Evolutionary conservation across 192 early-diverging fungal genomes (phyloP).

Genomic region (Cladochytrium replicatum): DNA sequence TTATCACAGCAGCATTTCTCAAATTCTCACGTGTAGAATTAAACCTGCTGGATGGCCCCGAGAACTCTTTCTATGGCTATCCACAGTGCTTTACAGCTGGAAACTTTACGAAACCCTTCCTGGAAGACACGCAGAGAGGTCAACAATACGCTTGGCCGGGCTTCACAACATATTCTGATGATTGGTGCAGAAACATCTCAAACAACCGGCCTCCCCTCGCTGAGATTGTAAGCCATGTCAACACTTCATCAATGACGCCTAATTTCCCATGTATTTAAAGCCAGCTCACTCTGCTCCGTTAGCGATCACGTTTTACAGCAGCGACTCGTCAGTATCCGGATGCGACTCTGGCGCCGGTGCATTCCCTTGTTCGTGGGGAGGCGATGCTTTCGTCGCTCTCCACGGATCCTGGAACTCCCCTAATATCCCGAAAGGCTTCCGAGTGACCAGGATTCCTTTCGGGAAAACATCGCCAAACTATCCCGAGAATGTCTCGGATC

Average conservation of each 20-base stretch:
- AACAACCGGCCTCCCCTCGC: conserved; percentile 14
- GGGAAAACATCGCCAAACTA: not conserved
- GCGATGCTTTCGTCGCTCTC: conserved; percentile 20
- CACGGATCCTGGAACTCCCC: conserved; percentile 35
- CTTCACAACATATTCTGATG: conserved; percentile 18
- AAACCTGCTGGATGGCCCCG: conserved; percentile 16
- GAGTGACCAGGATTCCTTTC: conserved; percentile 23
- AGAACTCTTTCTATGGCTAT: conserved; percentile 26
- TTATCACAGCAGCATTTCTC: too few relatives aligned
- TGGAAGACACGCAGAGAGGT: conserved; percentile 6
- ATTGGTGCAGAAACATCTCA: conserved; percentile 22
- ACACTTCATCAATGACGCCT: conserved; percentile 4
- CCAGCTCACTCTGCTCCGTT: conserved; percentile 30
- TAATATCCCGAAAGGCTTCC: conserved; percentile 22
- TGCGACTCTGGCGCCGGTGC: conserved; percentile 7
- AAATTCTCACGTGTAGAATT: too few relatives aligned
- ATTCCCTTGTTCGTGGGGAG: conserved; percentile 9
- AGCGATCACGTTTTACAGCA: conserved; percentile 12
- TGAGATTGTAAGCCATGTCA: not conserved
- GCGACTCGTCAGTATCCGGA: not conserved
- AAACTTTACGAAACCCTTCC: conserved; percentile 18
- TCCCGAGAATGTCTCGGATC: not conserved
- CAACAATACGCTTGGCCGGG: conserved; percentile 21
- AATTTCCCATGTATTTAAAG: conserved; percentile 5
- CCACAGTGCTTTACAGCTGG: conserved; percentile 30